These are phyloP conservation scores for Syzygium oleosum DNA, from an alignment of 345 rosid species.

Conservation along the genomic window DNA sequence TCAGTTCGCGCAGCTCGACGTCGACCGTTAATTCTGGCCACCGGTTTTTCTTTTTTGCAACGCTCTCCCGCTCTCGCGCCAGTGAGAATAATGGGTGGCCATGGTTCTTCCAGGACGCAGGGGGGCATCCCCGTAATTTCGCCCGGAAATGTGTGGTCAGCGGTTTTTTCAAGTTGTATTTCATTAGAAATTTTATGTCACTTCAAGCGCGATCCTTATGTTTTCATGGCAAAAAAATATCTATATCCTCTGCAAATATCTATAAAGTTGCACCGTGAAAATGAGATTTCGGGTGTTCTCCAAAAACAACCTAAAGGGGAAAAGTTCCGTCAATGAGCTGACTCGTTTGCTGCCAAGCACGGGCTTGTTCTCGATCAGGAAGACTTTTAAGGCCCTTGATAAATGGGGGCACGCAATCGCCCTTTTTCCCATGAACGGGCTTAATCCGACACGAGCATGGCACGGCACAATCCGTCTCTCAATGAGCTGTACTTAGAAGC, in stretches of 20 bases:
- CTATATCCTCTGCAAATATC: neutral
- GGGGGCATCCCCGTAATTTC: neutral
- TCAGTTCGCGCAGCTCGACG: neutral
- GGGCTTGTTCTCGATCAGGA: neutral
- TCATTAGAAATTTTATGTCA: neutral
- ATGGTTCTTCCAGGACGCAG: neutral
- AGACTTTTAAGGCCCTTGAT: neutral
- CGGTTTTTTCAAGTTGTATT: neutral
- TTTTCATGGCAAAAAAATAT: neutral
- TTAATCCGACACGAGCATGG: accelerated
- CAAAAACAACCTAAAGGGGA: neutral
- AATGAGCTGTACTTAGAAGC: no score
- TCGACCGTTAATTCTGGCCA: neutral
- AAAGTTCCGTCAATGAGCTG: accelerated
- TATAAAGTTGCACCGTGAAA: neutral
- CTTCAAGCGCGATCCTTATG: neutral
- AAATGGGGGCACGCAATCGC: neutral
- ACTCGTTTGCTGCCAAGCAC: neutral
- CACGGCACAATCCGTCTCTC: neutral
- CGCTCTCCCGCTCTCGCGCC: neutral
- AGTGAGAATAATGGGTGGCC: neutral
- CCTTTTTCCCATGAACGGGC: no score
- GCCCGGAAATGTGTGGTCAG: neutral
- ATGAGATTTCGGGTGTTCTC: accelerated
- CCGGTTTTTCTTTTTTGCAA: neutral